Conservation (phyloP, 441 rosid species). For the Populus trichocarpa region DNA sequence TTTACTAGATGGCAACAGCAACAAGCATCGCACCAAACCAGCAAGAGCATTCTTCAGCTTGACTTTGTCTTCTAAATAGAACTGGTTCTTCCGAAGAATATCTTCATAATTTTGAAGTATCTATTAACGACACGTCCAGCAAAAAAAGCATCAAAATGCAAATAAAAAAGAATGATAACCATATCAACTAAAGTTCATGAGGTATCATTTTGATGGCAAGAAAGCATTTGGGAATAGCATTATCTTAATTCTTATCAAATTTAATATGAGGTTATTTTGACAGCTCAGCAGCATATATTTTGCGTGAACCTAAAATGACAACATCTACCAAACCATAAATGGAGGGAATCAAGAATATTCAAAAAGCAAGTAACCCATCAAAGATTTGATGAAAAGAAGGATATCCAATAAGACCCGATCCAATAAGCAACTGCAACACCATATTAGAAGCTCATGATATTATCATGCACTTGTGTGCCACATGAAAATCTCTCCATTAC, state of each 20-base stretch:
- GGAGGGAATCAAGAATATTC: background rate
- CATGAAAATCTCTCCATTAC: background rate
- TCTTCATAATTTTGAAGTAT: conserved; percentile 79
- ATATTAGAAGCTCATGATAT: background rate
- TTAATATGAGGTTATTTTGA: conserved; percentile 2
- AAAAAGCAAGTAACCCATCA: background rate
- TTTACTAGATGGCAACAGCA: conserved; percentile 51
- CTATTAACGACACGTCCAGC: conserved; percentile 34
- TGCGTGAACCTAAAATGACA: background rate
- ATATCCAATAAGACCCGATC: background rate
- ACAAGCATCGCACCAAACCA: conserved; percentile 71
- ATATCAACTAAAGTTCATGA: conserved; percentile 6
- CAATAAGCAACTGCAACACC: background rate
- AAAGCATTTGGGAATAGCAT: background rate
- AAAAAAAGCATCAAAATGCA: conserved; percentile 7
- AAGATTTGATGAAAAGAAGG: background rate
- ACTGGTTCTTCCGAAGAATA: conserved; percentile 60
- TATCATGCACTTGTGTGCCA: background rate
- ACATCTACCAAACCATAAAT: background rate
- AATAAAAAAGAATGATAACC: conserved; percentile 5
- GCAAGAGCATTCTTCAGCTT: conserved; percentile 68
- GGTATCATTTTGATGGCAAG: background rate
- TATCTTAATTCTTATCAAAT: background rate
- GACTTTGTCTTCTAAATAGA: conserved; percentile 67
- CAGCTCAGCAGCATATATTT: background rate